Evolutionary conservation across 768 basidiomycete species (phyloP).

Genomic region (Pisolithus tinctorius): DNA sequence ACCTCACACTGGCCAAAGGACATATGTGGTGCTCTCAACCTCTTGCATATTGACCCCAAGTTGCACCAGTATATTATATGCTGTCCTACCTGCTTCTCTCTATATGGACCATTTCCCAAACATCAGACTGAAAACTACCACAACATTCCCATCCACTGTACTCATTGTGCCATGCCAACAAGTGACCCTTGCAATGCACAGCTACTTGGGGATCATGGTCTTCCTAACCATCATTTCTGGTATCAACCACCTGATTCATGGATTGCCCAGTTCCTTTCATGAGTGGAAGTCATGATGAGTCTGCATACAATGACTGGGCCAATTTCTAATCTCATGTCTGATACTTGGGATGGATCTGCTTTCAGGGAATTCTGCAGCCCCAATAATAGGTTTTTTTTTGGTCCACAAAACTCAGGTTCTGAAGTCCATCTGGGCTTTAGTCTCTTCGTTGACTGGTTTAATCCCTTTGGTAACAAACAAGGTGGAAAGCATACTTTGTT

Average conservation of each 20-base stretch:
- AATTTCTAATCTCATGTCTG: slow-evolving; percentile 1
- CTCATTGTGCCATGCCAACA: slow-evolving; percentile 7
- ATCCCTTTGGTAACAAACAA: slow-evolving; percentile 28
- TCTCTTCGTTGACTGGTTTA: slow-evolving; percentile 32
- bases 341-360: slow-evolving; percentile 22
- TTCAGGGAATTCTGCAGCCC: slow-evolving; percentile 22
- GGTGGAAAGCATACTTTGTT: slow-evolving; percentile 20
- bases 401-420: slow-evolving; percentile 2
- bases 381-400: slow-evolving; percentile 18
- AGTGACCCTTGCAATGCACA: slow-evolving; percentile 6
- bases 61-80: slow-evolving; percentile 14
- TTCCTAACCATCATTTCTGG: slow-evolving; percentile 8
- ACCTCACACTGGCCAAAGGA: slow-evolving; percentile 6
- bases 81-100: slow-evolving; percentile 23
- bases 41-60: slow-evolving; percentile 11
- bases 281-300: slow-evolving; percentile 13
- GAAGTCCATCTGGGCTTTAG: slow-evolving; percentile 21
- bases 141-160: slow-evolving; percentile 13
- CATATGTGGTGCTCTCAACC: slow-evolving; percentile 11
- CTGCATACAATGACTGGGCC: neutral
- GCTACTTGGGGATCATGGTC: neutral
- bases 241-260: slow-evolving; percentile 24
- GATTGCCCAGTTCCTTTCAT: too few species aligned
- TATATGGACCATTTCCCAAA: slow-evolving; percentile 8
- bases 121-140: neutral